These are phyloP conservation scores for Fusarium globosum DNA, from an alignment of 2,329 filamentous ascomycete species.

Conservation along the genomic window DNA sequence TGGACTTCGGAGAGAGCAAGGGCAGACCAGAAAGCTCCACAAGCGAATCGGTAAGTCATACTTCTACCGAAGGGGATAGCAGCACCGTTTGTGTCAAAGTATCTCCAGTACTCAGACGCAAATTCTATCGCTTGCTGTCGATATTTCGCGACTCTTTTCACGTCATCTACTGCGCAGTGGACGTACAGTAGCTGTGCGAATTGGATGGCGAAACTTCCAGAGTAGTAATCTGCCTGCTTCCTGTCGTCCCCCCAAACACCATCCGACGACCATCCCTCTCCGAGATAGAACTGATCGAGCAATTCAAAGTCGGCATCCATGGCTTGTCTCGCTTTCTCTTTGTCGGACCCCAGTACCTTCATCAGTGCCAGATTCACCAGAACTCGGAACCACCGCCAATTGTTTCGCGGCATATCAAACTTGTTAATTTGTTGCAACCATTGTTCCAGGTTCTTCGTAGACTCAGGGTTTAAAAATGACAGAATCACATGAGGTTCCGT, in stretches of 20 bases:
- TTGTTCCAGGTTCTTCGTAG: slow-evolving; percentile 49
- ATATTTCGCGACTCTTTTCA: slow-evolving; percentile 43
- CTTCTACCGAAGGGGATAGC: slow-evolving; percentile 63
- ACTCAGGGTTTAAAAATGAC: slow-evolving; percentile 41
- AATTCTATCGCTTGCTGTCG: slow-evolving; percentile 29
- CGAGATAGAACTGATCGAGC: slow-evolving; percentile 58
- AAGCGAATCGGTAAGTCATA: slow-evolving; percentile 63
- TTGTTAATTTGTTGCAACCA: slow-evolving; percentile 58
- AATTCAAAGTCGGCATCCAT: slow-evolving; percentile 56
- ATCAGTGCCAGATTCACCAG: slow-evolving; percentile 59
- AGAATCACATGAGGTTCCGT: slow-evolving; percentile 53
- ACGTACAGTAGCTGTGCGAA: background rate
- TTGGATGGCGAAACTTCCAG: slow-evolving; percentile 4
- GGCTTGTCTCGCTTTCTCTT: slow-evolving; percentile 47
- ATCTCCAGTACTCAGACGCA: slow-evolving; percentile 56
- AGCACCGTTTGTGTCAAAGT: slow-evolving; percentile 60
- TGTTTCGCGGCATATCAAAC: slow-evolving; percentile 58
- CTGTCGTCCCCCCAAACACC: slow-evolving; percentile 52
- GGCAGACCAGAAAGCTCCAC: slow-evolving; percentile 61
- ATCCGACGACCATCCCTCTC: slow-evolving; percentile 60
- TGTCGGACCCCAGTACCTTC: slow-evolving; percentile 53
- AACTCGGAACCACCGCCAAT: slow-evolving; percentile 65
- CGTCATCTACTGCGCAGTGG: background rate
- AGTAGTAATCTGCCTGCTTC: slow-evolving; percentile 49
- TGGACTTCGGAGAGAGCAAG: slow-evolving; percentile 54